Evolutionary conservation across 108 stramenopile species (phyloP).

Genomic region (Skeletonema marinoi): DNA sequence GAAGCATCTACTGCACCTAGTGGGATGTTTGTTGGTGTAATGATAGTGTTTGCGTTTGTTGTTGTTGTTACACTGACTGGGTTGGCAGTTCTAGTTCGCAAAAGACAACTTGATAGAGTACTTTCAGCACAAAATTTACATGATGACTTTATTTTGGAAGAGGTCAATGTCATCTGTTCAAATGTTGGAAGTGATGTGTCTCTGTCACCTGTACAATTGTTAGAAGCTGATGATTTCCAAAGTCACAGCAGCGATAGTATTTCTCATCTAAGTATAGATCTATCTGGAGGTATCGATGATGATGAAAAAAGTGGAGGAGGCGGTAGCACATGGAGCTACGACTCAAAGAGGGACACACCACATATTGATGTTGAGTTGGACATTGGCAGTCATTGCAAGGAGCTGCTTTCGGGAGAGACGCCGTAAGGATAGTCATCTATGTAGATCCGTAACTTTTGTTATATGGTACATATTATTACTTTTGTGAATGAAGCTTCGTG

Average conservation of each 20-base stretch:
- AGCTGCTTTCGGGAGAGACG: not conserved
- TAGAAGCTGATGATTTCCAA: not conserved
- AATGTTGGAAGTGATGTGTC: not conserved
- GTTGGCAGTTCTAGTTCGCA: not conserved
- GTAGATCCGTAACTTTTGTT: not conserved
- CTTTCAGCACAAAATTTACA: not conserved
- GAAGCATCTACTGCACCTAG: not conserved
- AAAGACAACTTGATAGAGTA: not conserved
- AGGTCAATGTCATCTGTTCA: not conserved
- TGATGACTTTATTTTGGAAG: not conserved
- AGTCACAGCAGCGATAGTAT: not conserved
- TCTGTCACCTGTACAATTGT: not conserved
- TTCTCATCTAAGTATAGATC: not conserved
- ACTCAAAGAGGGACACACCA: not conserved
- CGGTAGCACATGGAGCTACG: not conserved
- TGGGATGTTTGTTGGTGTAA: not conserved
- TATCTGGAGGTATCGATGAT: not conserved
- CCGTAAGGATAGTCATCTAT: too few species aligned
- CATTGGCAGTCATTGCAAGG: not conserved
- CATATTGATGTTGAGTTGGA: not conserved
- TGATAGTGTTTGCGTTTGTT: not conserved
- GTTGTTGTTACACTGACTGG: not conserved
- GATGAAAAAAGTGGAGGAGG: not conserved
- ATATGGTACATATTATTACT: not conserved
- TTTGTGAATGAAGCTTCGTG: not conserved